A percentile compares a stretch with the other conserved stretches of the same genome.
Conservation (phyloP, 2,329 filamentous ascomycete genomes). For the Neofusicoccum cordaticola region DNA sequence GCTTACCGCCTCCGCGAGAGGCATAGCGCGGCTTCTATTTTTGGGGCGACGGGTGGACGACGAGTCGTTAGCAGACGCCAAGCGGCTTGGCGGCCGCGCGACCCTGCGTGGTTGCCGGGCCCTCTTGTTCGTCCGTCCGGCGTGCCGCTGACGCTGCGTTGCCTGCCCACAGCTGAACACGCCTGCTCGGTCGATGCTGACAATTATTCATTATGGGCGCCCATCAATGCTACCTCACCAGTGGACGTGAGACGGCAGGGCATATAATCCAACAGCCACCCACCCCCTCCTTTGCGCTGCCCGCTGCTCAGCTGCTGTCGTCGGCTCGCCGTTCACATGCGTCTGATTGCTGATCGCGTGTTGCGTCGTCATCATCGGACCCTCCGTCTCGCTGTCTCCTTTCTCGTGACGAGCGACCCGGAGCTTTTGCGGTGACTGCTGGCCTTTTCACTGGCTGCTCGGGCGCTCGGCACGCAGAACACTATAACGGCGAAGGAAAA, state of each 20-base stretch:
- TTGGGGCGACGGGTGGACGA: neutral
- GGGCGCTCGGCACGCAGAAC: neutral
- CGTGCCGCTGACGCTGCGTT: too few relatives aligned
- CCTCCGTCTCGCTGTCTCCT: neutral
- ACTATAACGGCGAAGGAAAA: too few relatives aligned
- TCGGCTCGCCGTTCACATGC: neutral
- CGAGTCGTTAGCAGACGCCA: neutral
- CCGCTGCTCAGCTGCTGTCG: neutral
- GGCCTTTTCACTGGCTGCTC: neutral
- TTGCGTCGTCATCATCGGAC: neutral
- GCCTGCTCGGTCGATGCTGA: neutral
- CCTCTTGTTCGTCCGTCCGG: too few relatives aligned
- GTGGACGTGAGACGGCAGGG: neutral
- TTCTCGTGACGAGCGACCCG: neutral
- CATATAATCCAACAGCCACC: neutral
- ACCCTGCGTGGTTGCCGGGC: neutral
- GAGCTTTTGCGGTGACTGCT: neutral
- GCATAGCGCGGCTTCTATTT: neutral
- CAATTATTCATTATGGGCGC: neutral
- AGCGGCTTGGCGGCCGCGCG: neutral
- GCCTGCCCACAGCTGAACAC: neutral
- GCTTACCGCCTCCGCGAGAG: neutral
- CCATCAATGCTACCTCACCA: neutral
- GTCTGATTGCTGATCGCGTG: neutral
- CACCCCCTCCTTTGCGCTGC: too few relatives aligned